Conservation (phyloP, 345 rosid species). For the Geranium brycei region DNA sequence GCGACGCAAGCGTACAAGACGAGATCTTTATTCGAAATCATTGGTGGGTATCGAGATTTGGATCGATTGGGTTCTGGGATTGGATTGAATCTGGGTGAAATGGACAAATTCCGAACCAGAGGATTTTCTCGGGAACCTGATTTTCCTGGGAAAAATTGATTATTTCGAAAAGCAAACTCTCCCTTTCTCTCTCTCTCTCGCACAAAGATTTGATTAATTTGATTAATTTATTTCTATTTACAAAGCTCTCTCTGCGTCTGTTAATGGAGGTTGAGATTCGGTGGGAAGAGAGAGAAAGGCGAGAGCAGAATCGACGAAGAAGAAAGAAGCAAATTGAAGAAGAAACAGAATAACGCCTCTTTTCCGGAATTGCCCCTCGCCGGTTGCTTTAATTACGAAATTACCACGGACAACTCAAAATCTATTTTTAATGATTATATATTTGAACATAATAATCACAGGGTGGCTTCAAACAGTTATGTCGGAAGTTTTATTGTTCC, state of each 20-base stretch:
- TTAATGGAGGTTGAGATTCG: neutral
- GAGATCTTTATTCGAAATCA: conserved; percentile 51
- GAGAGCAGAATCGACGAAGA: neutral
- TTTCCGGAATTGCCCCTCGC: neutral
- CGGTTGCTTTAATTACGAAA: neutral
- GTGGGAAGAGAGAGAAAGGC: neutral
- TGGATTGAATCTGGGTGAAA: neutral
- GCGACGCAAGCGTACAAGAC: conserved; percentile 63
- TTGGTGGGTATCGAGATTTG: conserved; percentile 12
- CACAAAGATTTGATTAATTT: neutral
- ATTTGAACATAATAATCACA: too few relatives aligned
- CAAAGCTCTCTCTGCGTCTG: too few relatives aligned
- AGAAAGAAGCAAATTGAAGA: neutral
- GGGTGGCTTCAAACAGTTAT: too few relatives aligned
- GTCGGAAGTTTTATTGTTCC: too few relatives aligned
- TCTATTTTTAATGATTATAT: too few relatives aligned
- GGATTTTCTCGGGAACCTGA: neutral
- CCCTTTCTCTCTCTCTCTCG: neutral
- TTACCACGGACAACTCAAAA: neutral
- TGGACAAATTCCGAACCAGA: neutral
- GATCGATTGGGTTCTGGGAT: neutral
- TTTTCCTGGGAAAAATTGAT: neutral
- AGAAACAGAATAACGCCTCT: neutral
- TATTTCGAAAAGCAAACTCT: too few relatives aligned
- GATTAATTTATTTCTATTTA: too few relatives aligned